Conservation (phyloP, 805 yeast genomes). For the Monosporozyma unispora region DNA sequence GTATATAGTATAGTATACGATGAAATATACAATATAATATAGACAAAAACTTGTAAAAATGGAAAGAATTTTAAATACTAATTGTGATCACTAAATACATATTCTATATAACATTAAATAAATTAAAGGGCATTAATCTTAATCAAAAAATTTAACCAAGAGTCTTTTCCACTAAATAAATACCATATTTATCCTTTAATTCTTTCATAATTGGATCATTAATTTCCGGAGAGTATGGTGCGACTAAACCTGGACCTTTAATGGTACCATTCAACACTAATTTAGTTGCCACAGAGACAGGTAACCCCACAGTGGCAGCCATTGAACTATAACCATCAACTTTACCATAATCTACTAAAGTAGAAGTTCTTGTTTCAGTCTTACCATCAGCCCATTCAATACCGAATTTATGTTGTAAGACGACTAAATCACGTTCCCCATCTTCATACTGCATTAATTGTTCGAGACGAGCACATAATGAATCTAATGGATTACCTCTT, state of each 20-base stretch:
- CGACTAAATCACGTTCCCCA: slow-evolving; percentile 91
- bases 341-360: slow-evolving; percentile 87
- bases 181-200: slow-evolving; percentile 82
- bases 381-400: slow-evolving; percentile 93
- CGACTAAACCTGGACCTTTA: slow-evolving; percentile 74
- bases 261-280: slow-evolving; percentile 77
- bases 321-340: slow-evolving; percentile 88
- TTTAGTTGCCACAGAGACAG: slow-evolving; percentile 91
- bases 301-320: slow-evolving; percentile 98
- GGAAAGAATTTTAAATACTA: not conserved
- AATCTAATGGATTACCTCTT: slow-evolving; percentile 90
- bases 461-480: slow-evolving; percentile 93
- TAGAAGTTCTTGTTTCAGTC: slow-evolving; percentile 87
- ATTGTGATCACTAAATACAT: not conserved
- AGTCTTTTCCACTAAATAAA: slow-evolving; percentile 83
- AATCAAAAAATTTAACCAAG: slow-evolving; percentile 26
- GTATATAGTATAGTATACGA: too few relatives aligned
- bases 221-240: slow-evolving; percentile 87
- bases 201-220: slow-evolving; percentile 86
- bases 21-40: too few relatives aligned
- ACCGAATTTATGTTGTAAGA: slow-evolving; percentile 95
- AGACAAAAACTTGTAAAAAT: too few relatives aligned
- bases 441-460: slow-evolving; percentile 91
- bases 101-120: not conserved
- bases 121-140: not conserved